Evolutionary conservation across 1,284 basidiomycete species (phyloP).

Genomic region (Coniferiporia weirii): DNA sequence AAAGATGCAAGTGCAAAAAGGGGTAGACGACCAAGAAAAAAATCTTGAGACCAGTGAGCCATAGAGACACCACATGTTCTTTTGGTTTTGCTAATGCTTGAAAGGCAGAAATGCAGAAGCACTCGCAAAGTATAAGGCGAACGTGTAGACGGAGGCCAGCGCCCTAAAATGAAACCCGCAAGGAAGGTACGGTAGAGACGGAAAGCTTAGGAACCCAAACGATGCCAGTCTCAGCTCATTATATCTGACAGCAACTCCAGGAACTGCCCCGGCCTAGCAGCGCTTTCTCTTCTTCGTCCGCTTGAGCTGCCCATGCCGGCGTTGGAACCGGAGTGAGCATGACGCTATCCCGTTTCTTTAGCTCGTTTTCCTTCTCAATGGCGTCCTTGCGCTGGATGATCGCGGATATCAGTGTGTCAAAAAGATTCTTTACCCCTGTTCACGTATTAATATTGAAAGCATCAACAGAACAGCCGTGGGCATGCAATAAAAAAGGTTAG

Average conservation of each 20-base stretch:
- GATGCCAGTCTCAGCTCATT: not conserved
- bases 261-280: constrained; percentile 40
- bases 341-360: constrained; percentile 75
- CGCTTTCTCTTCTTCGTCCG: constrained; percentile 76
- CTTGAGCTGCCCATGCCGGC: constrained; percentile 70
- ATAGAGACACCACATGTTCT: not conserved
- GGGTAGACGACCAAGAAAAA: not conserved
- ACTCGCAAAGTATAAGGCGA: not conserved
- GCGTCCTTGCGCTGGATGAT: constrained; percentile 72
- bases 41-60: not conserved
- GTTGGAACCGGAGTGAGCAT: constrained; percentile 56
- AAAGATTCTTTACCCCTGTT: constrained; percentile 69
- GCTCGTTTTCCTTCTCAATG: constrained; percentile 74
- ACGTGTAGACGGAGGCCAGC: not conserved
- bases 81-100: not conserved
- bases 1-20: not conserved
- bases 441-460: not conserved
- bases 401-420: constrained; percentile 67
- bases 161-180: not conserved
- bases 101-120: not conserved
- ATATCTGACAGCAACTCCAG: constrained; percentile 60
- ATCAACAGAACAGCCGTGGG: not conserved
- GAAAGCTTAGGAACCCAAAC: not conserved
- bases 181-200: not conserved
- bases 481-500: not conserved